Conservation (phyloP, 2,329 filamentous ascomycete species). For the Diaporthe eres region DNA sequence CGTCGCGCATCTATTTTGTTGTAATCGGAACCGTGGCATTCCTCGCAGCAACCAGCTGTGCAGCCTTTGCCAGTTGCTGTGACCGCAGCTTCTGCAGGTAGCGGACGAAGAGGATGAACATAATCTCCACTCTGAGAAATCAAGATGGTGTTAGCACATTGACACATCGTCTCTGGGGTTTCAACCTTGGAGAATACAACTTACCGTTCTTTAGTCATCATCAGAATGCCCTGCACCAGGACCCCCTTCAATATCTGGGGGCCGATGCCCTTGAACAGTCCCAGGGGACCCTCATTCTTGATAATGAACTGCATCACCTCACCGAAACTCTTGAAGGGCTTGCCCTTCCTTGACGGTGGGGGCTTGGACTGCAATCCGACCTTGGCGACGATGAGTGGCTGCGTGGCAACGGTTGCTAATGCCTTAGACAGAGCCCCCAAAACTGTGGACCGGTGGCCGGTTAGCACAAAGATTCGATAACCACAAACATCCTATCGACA, state of each 20-base stretch:
- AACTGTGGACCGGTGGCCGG: constrained; percentile 63
- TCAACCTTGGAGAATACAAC: constrained; percentile 43
- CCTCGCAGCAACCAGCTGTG: constrained; percentile 73
- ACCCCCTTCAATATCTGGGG: constrained; percentile 95
- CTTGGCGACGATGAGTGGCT: constrained; percentile 97
- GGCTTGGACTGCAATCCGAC: constrained; percentile 96
- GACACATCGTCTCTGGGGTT: neutral
- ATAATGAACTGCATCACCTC: constrained; percentile 97
- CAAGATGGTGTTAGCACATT: constrained; percentile 37
- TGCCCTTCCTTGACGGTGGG: constrained; percentile 85
- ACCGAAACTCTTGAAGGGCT: constrained; percentile 91
- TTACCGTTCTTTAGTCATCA: constrained; percentile 99
- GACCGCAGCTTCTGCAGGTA: constrained; percentile 81
- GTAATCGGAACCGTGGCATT: constrained; percentile 55
- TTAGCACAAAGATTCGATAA: constrained; percentile 28
- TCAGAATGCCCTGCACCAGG: constrained; percentile 93
- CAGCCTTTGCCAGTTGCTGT: constrained; percentile 77
- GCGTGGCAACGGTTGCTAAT: constrained; percentile 90
- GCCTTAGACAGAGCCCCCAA: constrained; percentile 94
- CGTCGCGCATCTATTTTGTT: constrained; percentile 46
- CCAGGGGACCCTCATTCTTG: constrained; percentile 84
- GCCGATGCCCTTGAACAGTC: constrained; percentile 97
- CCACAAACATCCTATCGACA: neutral
- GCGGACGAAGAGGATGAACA: constrained; percentile 88
- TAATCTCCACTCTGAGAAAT: constrained; percentile 79